phyloP scores from a whole-genome alignment of 1,284 basidiomycete species.

The Trichosporon sp. region DNA sequence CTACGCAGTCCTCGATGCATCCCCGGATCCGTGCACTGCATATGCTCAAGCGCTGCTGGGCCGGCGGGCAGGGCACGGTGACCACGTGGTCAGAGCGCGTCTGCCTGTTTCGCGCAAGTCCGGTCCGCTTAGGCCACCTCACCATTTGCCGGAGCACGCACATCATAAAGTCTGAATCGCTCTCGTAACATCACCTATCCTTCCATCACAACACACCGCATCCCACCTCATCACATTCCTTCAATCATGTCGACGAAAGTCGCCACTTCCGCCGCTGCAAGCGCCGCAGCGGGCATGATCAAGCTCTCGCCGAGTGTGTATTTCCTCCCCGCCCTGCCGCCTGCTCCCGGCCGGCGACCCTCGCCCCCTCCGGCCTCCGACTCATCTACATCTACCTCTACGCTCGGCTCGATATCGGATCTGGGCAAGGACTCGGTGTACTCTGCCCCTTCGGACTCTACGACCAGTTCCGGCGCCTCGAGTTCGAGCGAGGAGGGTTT shows the following conservation, averaged over 20 bases:
- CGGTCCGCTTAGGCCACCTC: conserved; percentile 1
- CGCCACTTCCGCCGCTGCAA: background rate
- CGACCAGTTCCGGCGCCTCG: background rate
- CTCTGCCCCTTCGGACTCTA: background rate
- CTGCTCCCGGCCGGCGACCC: background rate
- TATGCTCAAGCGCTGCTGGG: background rate
- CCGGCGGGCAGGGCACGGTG: conserved; percentile 1
- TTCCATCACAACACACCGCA: background rate
- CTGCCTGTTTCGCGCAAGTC: background rate
- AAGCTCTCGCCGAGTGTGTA: conserved; percentile 24
- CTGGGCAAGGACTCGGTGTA: background rate
- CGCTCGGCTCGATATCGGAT: background rate
- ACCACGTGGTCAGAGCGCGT: background rate
- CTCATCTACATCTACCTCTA: background rate
- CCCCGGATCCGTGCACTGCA: background rate
- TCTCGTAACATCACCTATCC: too few relatives aligned
- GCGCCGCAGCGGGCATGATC: background rate
- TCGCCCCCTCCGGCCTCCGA: background rate
- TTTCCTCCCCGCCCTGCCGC: conserved; percentile 13
- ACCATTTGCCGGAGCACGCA: background rate
- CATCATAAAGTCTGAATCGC: background rate
- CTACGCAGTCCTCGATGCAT: background rate
- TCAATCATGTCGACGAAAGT: background rate
- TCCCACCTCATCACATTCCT: background rate
- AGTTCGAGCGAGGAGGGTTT: too few relatives aligned